Evolutionary conservation across 2,329 filamentous ascomycete genomes (phyloP).

Genomic region (Plectosphaerella plurivora): DNA sequence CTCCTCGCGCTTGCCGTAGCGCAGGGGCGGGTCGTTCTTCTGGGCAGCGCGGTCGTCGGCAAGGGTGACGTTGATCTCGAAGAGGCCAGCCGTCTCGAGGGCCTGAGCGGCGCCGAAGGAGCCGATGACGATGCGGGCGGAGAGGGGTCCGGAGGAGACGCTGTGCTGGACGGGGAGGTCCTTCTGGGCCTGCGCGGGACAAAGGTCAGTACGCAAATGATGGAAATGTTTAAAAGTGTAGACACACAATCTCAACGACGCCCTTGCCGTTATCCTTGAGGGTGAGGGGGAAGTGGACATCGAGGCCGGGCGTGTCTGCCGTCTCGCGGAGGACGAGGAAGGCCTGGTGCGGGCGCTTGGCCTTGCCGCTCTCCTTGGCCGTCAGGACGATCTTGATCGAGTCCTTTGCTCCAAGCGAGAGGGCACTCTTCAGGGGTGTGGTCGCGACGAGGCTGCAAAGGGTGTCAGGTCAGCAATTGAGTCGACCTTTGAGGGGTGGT

Average conservation of each 20-base stretch:
- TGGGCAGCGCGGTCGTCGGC: conserved; percentile 54
- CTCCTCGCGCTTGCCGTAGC: conserved; percentile 79
- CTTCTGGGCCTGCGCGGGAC: conserved; percentile 65
- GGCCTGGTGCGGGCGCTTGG: conserved; percentile 87
- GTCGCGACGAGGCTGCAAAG: conserved; percentile 51
- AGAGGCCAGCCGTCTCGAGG: conserved; percentile 60
- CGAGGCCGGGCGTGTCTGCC: conserved; percentile 61
- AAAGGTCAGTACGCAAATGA: conserved; percentile 14
- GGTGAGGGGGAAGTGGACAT: conserved; percentile 79
- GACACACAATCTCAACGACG: conserved; percentile 74
- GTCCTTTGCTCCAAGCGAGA: conserved; percentile 65
- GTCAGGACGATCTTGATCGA: conserved; percentile 80
- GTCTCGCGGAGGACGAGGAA: conserved; percentile 78
- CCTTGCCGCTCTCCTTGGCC: conserved; percentile 70
- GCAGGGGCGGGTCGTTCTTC: conserved; percentile 62
- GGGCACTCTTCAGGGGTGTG: conserved; percentile 55
- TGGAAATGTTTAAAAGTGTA: conserved; percentile 3
- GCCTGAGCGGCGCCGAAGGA: conserved; percentile 75
- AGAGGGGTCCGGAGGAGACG: conserved; percentile 59
- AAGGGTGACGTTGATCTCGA: conserved; percentile 64
- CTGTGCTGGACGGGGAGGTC: conserved; percentile 85
- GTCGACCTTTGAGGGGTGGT: conserved; percentile 7
- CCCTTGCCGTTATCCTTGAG: conserved; percentile 88
- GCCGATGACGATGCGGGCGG: conserved; percentile 77
- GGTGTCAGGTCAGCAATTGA: conserved; percentile 8